A percentile compares a stretch with the other conserved stretches of the same genome.
Evolutionary conservation across 805 yeast genomes (phyloP).

Genomic region (Lipomyces sp.): DNA sequence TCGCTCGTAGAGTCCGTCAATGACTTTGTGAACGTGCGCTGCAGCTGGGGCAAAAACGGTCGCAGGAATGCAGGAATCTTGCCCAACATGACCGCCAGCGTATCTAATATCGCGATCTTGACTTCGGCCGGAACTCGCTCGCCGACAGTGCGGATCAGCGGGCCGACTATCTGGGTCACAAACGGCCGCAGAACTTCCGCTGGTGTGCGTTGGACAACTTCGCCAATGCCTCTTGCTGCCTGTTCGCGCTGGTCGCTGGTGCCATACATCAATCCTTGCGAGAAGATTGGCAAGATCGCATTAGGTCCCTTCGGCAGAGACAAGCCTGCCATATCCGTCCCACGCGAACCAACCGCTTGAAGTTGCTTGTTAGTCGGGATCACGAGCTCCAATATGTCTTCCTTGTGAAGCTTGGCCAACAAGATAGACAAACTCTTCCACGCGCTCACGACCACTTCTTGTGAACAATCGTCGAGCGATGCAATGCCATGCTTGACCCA

Average conservation of each 20-base stretch:
- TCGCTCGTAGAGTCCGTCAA: slow-evolving; percentile 78
- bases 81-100: slow-evolving; percentile 74
- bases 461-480: slow-evolving; percentile 72
- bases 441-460: slow-evolving; percentile 65
- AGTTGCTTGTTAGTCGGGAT: slow-evolving; percentile 80
- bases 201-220: slow-evolving; percentile 81
- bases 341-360: slow-evolving; percentile 62
- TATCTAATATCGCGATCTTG: slow-evolving; percentile 89
- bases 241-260: slow-evolving; percentile 77
- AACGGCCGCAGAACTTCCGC: slow-evolving; percentile 72
- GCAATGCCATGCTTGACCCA: slow-evolving; percentile 71
- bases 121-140: slow-evolving; percentile 90
- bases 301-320: slow-evolving; percentile 75
- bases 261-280: slow-evolving; percentile 96
- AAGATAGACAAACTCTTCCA: slow-evolving; percentile 68
- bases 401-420: slow-evolving; percentile 74
- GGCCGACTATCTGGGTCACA: slow-evolving; percentile 95
- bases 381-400: slow-evolving; percentile 74
- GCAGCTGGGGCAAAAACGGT: slow-evolving; percentile 97
- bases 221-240: slow-evolving; percentile 89
- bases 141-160: slow-evolving; percentile 95
- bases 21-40: slow-evolving; percentile 93
- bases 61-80: slow-evolving; percentile 89
- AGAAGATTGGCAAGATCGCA: slow-evolving; percentile 85
- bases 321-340: slow-evolving; percentile 75